Evolutionary conservation across 345 rosid genomes (phyloP), one percentile per base, ranked within the genome.

Genomic region (Cochlearia excelsa): DNA sequence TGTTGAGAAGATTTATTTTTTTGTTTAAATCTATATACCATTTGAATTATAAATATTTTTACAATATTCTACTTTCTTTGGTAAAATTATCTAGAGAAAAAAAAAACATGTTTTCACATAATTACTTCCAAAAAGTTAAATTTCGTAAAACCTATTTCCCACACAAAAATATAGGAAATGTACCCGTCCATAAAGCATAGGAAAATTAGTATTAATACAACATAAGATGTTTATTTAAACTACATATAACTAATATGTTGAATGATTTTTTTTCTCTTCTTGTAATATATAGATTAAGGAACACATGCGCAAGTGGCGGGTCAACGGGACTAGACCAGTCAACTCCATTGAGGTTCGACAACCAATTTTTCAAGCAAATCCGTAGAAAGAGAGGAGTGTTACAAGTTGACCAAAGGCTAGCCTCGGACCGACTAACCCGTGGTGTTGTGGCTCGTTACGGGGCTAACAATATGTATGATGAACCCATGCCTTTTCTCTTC

Each of bases 261-360:
- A n/a, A n/a, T n/a, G n/a, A 1, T 45, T 8, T 35, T 54, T 33
- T 5, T 37, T 8, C 26, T n/a, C 2, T 48, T 35, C 3, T 37
- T 48, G 29, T 26, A 4, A n/a, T n/a, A 30, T 71, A 6, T 52
- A 72, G 71, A 4, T 42, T 72, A 42, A 67, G 72, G 28, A 72
- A 61, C 50, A 72, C 72, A 43, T 72, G 76, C 35, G 37, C 54
- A 43, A 66, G 11, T 33, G 54, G 61, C 26, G 58, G 54, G 11
- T 33, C 72, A 0, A 62, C 72, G 3, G 54, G 59, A 26, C 51
- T 72, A 59, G 76, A 72, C 59, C 76, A 72, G 45, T 61, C 63
- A 23, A 66, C 64, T 40, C 72, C 72, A 47, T 37, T 72, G 41
- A 61, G 62, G 27, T 72, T 72, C 55, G 76, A 72, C 59, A 60